Evolutionary conservation across 345 rosid genomes (phyloP), one percentile per base, ranked within the genome.

Genomic region (Eutrema heterophyllum): DNA sequence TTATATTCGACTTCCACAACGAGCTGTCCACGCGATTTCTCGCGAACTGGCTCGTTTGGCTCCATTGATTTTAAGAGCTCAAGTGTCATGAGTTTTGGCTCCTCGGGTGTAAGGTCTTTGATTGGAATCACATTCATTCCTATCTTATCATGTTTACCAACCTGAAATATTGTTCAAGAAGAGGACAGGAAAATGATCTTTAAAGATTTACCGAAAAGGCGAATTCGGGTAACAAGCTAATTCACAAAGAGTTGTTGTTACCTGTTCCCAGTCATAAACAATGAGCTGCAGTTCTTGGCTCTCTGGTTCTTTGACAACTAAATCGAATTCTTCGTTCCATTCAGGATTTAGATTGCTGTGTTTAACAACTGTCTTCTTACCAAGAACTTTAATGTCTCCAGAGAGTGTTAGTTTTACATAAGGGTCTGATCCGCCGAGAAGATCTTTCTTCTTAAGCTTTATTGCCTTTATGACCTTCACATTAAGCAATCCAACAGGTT

Each of bases 201-300:
- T 30, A 30, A 6, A 21, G 63, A 49, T 33, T 74, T 26, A 29
- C 10, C 32, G 4, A 38, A 57, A 52, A 63, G 43, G 30, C n/a
- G n/a, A n/a, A n/a, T n/a, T n/a, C n/a, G n/a, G n/a, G 35, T 21
- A 44, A 24, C 63, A 41, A 27, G 40, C 18, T 7, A 51, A 44
- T 14, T 41, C 3, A 27, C 16, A 26, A 18, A 62, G 59, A 44
- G 26, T 7, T 11, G 52, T 56, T 29, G 16, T 27, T 81, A 90
- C 98, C 97, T 95, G 89, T 66, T 95, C 97, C 99, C 96, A 95
- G 41, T 95, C 97, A 79, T 82, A 92, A 51, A 92, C 88, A 49
- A 71, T 76, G 49, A 92, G 72, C 65, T 83, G 89, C 40, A 95
- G 33, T 29, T 79, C 85, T 80, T 95, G 94, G 63, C 85, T 74